Conservation (phyloP, 2,329 filamentous ascomycete species). For the Cyphellophora attinorum region DNA sequence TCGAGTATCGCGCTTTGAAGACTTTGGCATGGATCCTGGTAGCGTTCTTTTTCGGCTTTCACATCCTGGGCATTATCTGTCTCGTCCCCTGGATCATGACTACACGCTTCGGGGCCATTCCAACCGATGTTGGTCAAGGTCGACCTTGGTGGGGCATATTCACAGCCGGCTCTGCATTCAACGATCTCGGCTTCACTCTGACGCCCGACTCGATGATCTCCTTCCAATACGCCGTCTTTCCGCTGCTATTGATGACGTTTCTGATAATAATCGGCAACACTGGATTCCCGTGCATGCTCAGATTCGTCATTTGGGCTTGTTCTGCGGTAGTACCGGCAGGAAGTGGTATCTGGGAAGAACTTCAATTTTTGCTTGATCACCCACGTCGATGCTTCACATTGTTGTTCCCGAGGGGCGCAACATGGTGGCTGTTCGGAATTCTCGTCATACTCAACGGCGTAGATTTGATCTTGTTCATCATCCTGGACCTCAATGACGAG, state of each 20-base stretch:
- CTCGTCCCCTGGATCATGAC: constrained; percentile 72
- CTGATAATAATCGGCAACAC: constrained; percentile 31
- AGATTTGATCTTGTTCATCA: constrained; percentile 83
- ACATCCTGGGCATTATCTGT: constrained; percentile 63
- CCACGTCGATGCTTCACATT: constrained; percentile 93
- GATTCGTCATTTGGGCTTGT: constrained; percentile 79
- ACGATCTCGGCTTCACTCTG: constrained; percentile 86
- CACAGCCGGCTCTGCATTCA: constrained; percentile 79
- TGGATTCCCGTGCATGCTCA: constrained; percentile 47
- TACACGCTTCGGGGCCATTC: constrained; percentile 54
- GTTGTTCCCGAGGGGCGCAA: constrained; percentile 79
- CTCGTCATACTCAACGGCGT: constrained; percentile 71
- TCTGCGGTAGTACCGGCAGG: constrained; percentile 57
- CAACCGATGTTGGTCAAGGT: constrained; percentile 53
- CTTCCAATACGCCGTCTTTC: constrained; percentile 36
- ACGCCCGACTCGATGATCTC: constrained; percentile 80
- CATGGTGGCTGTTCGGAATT: constrained; percentile 92
- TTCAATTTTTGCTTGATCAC: constrained; percentile 85
- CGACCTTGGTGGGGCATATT: constrained; percentile 87
- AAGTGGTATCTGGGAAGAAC: constrained; percentile 75
- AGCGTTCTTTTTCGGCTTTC: constrained; percentile 75
- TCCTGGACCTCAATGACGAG: constrained; percentile 73
- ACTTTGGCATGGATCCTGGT: constrained; percentile 70
- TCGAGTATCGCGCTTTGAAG: constrained; percentile 89
- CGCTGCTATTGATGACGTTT: constrained; percentile 29